Conservation (phyloP, 805 yeast genomes). For the Starmerella tilneyi region DNA sequence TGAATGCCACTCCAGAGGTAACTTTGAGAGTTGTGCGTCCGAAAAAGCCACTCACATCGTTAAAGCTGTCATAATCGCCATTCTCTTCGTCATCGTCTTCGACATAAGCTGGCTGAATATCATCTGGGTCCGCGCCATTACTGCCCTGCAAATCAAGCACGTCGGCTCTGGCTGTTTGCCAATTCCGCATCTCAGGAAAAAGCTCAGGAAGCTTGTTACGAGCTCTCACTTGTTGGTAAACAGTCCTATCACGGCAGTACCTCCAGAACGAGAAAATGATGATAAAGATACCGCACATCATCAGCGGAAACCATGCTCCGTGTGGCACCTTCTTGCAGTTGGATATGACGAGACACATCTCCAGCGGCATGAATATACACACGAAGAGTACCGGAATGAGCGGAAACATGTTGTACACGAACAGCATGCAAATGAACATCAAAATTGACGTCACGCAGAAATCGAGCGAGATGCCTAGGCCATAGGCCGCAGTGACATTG, state of each 20-base stretch:
- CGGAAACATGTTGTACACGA: constrained; percentile 37
- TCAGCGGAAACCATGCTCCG: constrained; percentile 55
- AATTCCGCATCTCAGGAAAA: constrained; percentile 6
- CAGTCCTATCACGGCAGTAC: constrained; percentile 34
- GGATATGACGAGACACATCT: constrained; percentile 38
- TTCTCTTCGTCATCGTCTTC: not conserved
- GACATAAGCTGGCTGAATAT: not conserved
- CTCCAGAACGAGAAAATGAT: constrained; percentile 40
- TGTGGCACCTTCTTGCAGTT: constrained; percentile 44
- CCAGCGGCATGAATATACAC: constrained; percentile 40
- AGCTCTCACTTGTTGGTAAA: constrained; percentile 8
- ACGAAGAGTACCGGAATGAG: constrained; percentile 33
- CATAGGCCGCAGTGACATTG: constrained; percentile 50
- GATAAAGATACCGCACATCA: constrained; percentile 36
- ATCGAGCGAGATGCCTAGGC: constrained; percentile 48
- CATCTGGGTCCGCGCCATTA: not conserved
- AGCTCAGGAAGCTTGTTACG: constrained; percentile 13
- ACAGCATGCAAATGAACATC: constrained; percentile 38
- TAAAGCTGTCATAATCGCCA: not conserved
- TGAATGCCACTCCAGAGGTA: constrained; percentile 34
- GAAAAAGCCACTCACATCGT: not conserved
- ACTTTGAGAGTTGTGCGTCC: not conserved
- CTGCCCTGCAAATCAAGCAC: not conserved
- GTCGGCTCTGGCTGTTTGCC: not conserved
- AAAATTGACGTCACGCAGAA: constrained; percentile 43